A percentile compares a stretch with the other conserved stretches of the same genome.
phyloP scores from a whole-genome alignment of 345 rosid genomes.

The Gossypium thurberi region DNA sequence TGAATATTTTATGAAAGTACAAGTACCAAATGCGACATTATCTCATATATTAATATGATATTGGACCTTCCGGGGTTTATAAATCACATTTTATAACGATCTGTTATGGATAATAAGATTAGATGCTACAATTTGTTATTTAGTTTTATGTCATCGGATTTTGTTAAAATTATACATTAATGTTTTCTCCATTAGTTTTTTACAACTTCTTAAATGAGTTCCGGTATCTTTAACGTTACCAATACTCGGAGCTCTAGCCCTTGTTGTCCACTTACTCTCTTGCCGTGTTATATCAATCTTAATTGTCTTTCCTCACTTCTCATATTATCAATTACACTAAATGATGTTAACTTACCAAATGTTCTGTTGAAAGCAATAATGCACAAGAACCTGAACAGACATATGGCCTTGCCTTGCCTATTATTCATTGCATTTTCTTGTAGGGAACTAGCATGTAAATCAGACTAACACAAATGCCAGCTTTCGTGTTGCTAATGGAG shows the following conservation, averaged over 20 bases:
- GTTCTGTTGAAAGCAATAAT: background rate
- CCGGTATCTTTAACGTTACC: background rate
- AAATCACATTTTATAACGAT: background rate
- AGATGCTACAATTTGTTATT: background rate
- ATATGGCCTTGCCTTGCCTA: background rate
- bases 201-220: background rate
- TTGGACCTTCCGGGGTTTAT: background rate
- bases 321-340: background rate
- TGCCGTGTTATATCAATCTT: background rate
- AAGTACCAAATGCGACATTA: too few relatives aligned
- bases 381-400: background rate
- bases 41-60: background rate
- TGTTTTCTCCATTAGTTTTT: background rate
- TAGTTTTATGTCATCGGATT: background rate
- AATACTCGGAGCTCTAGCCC: background rate
- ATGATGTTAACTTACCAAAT: background rate
- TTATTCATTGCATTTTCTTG: background rate
- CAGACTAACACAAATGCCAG: background rate
- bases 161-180: background rate
- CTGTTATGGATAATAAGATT: background rate
- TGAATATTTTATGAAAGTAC: too few relatives aligned
- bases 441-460: background rate
- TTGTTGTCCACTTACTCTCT: background rate
- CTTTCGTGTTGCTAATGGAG: background rate
- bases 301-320: background rate